These are phyloP conservation scores for Sarocladium strictum DNA, from an alignment of 2,329 filamentous ascomycete genomes.

Conservation along the genomic window DNA sequence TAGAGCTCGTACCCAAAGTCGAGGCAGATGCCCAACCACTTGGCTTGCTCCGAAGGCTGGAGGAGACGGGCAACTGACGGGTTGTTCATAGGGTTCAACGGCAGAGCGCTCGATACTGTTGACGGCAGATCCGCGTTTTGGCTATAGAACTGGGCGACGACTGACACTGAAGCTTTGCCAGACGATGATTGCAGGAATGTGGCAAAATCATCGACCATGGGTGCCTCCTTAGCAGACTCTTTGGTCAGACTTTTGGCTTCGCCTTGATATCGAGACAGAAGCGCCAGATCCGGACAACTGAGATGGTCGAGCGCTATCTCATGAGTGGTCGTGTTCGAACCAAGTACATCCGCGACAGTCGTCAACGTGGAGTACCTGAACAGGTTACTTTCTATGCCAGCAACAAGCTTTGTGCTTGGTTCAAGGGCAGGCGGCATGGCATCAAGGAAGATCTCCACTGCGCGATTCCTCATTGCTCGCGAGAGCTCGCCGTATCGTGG, in stretches of 20 bases:
- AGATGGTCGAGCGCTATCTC: constrained; percentile 39
- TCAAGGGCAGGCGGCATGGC: constrained; percentile 27
- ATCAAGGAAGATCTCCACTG: constrained; percentile 79
- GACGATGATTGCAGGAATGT: constrained; percentile 25
- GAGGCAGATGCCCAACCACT: constrained; percentile 47
- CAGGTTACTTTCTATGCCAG: constrained; percentile 43
- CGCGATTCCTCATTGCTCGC: constrained; percentile 92
- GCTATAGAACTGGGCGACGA: constrained; percentile 29
- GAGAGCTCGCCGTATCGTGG: constrained; percentile 89
- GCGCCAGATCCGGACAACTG: constrained; percentile 36
- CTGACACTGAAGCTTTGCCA: constrained; percentile 22
- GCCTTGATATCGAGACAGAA: background rate
- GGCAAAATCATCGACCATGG: constrained; percentile 19
- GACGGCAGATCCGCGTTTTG: background rate
- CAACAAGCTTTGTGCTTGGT: constrained; percentile 31
- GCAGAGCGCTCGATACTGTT: constrained; percentile 18
- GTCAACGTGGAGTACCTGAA: constrained; percentile 38
- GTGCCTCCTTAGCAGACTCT: background rate
- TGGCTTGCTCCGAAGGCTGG: constrained; percentile 25
- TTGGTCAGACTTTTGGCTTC: background rate
- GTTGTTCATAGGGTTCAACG: constrained; percentile 56
- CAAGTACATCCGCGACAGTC: constrained; percentile 19
- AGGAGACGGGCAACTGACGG: constrained; percentile 43
- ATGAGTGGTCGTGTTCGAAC: background rate
- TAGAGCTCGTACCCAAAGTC: constrained; percentile 44